Conservation (phyloP, 306 rosid species). For the Aeschynomene evenia region DNA sequence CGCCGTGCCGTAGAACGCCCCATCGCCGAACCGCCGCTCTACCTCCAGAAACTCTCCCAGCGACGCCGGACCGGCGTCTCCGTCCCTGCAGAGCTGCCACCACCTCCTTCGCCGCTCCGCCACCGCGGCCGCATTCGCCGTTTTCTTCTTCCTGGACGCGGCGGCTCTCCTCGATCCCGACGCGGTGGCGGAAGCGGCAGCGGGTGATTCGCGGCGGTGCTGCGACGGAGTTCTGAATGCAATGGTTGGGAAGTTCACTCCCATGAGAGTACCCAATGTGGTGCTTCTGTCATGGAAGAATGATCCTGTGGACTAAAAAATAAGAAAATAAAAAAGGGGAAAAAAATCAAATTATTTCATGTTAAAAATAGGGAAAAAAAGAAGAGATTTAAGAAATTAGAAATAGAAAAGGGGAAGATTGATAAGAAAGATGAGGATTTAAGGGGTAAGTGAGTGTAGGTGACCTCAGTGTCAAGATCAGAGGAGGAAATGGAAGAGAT, state of each 20-base stretch:
- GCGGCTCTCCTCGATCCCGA: constrained; percentile 37
- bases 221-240: constrained; percentile 86
- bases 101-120: constrained; percentile 71
- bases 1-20: constrained; percentile 72
- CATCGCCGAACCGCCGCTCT: constrained; percentile 85
- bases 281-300: constrained; percentile 98
- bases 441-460: background rate
- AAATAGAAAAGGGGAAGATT: background rate
- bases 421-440: background rate
- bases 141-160: constrained; percentile 51
- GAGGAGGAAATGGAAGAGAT: constrained; percentile 92
- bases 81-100: constrained; percentile 91
- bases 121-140: constrained; percentile 16
- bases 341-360: background rate
- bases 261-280: constrained; percentile 90
- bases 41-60: constrained; percentile 90
- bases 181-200: background rate
- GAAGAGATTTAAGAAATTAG: background rate
- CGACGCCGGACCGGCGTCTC: constrained; percentile 67
- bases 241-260: constrained; percentile 85
- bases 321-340: background rate
- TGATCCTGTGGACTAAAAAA: constrained; percentile 81
- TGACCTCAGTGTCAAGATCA: constrained; percentile 94
- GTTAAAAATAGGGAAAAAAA: background rate
- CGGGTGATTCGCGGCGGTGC: constrained; percentile 52